Evolutionary conservation across 371 early-diverging fungal species (phyloP).

Genomic region (Actinomucor elegans): DNA sequence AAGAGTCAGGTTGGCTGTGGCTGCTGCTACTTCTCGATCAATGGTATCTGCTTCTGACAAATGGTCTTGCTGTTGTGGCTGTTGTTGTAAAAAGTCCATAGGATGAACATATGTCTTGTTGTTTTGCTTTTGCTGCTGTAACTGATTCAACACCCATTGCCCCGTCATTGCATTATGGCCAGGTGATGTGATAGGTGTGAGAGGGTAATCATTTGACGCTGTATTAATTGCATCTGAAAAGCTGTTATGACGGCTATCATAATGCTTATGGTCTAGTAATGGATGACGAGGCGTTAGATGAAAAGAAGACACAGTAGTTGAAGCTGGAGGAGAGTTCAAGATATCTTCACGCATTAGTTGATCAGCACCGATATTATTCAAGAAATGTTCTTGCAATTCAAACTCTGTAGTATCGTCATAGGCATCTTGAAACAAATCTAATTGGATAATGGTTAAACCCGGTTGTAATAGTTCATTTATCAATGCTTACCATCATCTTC

Average conservation of each 20-base stretch:
- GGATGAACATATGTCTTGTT: slow-evolving; percentile 14
- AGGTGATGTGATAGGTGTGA: slow-evolving; percentile 27
- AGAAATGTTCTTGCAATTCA: slow-evolving; percentile 18
- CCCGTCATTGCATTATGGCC: slow-evolving; percentile 13
- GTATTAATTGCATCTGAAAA: slow-evolving; percentile 2
- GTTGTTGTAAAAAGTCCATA: slow-evolving; percentile 22
- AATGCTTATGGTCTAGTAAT: not conserved
- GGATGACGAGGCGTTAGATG: not conserved
- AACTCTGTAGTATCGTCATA: slow-evolving; percentile 18
- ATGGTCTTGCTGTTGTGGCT: slow-evolving; percentile 8
- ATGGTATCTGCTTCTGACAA: slow-evolving; percentile 40
- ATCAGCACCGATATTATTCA: slow-evolving; percentile 21
- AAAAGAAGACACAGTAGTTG: not conserved
- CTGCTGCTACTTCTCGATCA: slow-evolving; percentile 46
- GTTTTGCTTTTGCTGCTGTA: slow-evolving; percentile 11
- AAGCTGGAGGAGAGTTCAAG: slow-evolving; percentile 5
- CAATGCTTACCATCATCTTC: slow-evolving; percentile 7
- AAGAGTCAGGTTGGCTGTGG: slow-evolving; percentile 23
- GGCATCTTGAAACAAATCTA: slow-evolving; percentile 23
- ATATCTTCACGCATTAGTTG: slow-evolving; percentile 11
- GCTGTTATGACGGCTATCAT: slow-evolving; percentile 1
- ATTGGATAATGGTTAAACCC: too few relatives aligned
- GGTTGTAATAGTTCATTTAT: too few relatives aligned
- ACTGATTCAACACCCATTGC: slow-evolving; percentile 15
- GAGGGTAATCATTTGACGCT: slow-evolving; percentile 26